Base-by-base conservation (phyloP, 129 eudicot species). In the Rutidosis leptorrhynchoides region DNA sequence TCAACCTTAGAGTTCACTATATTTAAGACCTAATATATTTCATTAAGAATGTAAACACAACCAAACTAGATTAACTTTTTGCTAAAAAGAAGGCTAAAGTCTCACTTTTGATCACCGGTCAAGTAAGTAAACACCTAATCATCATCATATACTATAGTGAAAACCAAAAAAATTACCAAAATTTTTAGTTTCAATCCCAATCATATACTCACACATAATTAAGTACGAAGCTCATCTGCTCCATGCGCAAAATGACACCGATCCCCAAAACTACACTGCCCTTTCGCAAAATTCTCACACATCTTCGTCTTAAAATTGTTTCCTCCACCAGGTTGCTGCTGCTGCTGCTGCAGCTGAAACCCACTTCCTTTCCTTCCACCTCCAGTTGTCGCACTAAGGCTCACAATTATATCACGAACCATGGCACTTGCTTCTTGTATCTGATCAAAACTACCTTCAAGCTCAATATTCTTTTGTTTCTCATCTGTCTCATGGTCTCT, bases 391-490 rank as follows among this genome's bases (percentile, higher is more conserved):
- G 46, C 65, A 19, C 65, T 22, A 17, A 60, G 42, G 45, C 33
- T 60, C 46, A 60, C 28, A 14, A 60, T 60, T 16, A 60, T 60
- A 15, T 60, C 24, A 29, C 43, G 48, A 29, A 60, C 65, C 65
- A 60, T 60, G 16, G 65, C 65, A 60, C 65, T 60, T 7, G 65
- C 65, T 16, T 29, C 65, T 60, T 80, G 30, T 58, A 86, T 86
- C 80, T 80, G 88, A 35, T 86, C 94, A 69, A 86, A 80, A 5
- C 82, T 70, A 14, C 88, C 88, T 70, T 86, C 84, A 22, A 83
- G 84, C 69, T 80, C 88, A 49, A 86, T 74, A 56, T 82, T 82
- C 70, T 71, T 79, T 32, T 67, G 81, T 28, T 71, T 85, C 14
- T 77, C 64, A 51, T 85, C 87, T 2, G 83, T 26, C 15, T 85